Evolutionary conservation across 2,329 filamentous ascomycete genomes (phyloP).

Genomic region (Tolypocladium nubicola): DNA sequence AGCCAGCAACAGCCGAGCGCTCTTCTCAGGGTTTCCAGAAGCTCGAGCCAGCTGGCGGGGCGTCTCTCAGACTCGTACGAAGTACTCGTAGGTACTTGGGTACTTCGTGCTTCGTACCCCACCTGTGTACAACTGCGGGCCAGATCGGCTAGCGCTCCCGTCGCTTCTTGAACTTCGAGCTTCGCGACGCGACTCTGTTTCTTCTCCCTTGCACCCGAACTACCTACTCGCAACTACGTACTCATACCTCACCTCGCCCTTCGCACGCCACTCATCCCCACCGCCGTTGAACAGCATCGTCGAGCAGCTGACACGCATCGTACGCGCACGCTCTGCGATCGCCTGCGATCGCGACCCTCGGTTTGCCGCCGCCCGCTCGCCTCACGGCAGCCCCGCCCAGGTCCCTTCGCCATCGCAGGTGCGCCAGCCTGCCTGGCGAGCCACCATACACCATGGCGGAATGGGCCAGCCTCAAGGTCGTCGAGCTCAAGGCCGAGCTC

Average conservation of each 20-base stretch:
- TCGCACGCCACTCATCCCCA: neutral
- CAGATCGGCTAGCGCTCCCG: neutral
- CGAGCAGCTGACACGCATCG: neutral
- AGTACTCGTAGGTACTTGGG: too few relatives aligned
- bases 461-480: conserved; percentile 56
- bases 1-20: neutral
- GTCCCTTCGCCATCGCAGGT: neutral
- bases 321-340: neutral
- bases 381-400: neutral
- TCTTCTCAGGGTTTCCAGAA: neutral
- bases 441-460: conserved; percentile 30
- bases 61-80: too few relatives aligned
- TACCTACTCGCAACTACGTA: too few relatives aligned
- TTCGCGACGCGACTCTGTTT: conserved; percentile 1
- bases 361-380: neutral
- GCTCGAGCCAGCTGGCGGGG: neutral
- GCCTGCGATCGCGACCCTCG: neutral
- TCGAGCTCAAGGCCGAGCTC: conserved; percentile 64
- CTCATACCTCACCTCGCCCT: neutral
- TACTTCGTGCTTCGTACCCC: too few relatives aligned
- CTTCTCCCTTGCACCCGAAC: neutral
- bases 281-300: neutral
- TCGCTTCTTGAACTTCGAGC: neutral
- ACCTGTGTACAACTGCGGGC: neutral
- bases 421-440: neutral